These are phyloP conservation scores for Zoysia japonica DNA, from an alignment of 176 grass and related monocot species.

Conservation along the genomic window DNA sequence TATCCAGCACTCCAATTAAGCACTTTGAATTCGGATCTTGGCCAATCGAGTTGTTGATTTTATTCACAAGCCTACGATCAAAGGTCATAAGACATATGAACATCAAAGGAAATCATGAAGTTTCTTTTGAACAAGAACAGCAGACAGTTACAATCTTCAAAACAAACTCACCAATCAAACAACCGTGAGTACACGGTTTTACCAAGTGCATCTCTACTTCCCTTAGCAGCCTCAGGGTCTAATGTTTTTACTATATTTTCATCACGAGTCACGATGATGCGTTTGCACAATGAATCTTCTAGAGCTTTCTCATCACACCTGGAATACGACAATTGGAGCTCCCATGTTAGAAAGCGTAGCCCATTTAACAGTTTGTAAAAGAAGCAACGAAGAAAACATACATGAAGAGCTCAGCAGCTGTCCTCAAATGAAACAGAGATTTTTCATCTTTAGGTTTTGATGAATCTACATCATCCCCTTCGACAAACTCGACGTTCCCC, in stretches of 20 bases:
- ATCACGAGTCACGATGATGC: conserved; percentile 91
- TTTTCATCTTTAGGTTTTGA: conserved; percentile 92
- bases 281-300: conserved; percentile 89
- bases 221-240: conserved; percentile 67
- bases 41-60: conserved; percentile 95
- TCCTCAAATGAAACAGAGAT: conserved; percentile 82
- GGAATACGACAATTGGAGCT: conserved; percentile 35
- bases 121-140: conserved; percentile 24
- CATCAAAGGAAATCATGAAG: conserved; percentile 35
- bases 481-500: conserved; percentile 87
- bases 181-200: conserved; percentile 90
- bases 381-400: conserved; percentile 40
- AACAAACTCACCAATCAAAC: conserved; percentile 84
- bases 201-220: conserved; percentile 91
- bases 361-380: conserved; percentile 19
- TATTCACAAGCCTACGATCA: conserved; percentile 86
- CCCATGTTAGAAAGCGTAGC: conserved; percentile 20
- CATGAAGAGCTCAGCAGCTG: conserved; percentile 86
- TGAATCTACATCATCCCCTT: conserved; percentile 83
- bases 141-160: conserved; percentile 3
- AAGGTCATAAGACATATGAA: conserved; percentile 38
- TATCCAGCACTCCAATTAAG: conserved; percentile 97
- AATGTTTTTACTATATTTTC: conserved; percentile 92
- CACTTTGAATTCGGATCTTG: conserved; percentile 93
- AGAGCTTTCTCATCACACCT: conserved; percentile 87